These are phyloP conservation scores for Bretschneidera sinensis DNA, from an alignment of 345 rosid species.

Conservation along the genomic window DNA sequence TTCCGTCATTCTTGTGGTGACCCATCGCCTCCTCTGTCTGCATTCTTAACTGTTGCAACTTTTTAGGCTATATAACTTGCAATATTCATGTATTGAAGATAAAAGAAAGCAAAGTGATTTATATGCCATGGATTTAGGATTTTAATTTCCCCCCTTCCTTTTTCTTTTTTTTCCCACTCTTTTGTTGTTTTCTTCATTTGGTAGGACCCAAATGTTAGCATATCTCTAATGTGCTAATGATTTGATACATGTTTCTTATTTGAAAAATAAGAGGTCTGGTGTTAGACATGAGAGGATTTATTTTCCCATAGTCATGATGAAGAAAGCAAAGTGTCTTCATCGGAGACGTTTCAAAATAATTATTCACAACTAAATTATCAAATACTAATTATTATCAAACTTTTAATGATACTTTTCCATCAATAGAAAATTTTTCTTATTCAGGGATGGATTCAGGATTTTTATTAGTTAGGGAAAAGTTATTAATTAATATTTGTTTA, in stretches of 20 bases:
- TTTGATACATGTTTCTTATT: conserved; percentile 18
- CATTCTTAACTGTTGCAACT: conserved; percentile 16
- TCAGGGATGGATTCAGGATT: too few relatives aligned
- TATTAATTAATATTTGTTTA: too few relatives aligned
- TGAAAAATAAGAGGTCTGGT: conserved; percentile 4
- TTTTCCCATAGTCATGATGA: too few relatives aligned
- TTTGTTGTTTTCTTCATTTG: conserved; percentile 20
- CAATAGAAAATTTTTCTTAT: too few relatives aligned
- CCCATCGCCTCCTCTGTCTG: too few relatives aligned
- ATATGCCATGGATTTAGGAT: conserved; percentile 4
- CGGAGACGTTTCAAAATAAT: too few relatives aligned
- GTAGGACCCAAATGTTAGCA: conserved; percentile 24
- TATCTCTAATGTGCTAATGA: conserved; percentile 16
- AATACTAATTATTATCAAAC: too few relatives aligned
- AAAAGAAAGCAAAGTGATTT: conserved; percentile 14
- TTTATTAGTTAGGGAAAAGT: too few relatives aligned
- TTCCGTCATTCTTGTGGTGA: too few relatives aligned
- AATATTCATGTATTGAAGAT: conserved; percentile 8
- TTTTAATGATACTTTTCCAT: too few relatives aligned
- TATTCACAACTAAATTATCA: too few relatives aligned
- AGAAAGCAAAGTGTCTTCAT: too few relatives aligned
- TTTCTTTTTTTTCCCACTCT: conserved; percentile 4
- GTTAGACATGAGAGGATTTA: conserved; percentile 10
- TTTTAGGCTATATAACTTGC: conserved; percentile 13
- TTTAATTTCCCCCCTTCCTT: background rate